Conservation (phyloP, 805 yeast species). For the Metschnikowia continentalis region DNA sequence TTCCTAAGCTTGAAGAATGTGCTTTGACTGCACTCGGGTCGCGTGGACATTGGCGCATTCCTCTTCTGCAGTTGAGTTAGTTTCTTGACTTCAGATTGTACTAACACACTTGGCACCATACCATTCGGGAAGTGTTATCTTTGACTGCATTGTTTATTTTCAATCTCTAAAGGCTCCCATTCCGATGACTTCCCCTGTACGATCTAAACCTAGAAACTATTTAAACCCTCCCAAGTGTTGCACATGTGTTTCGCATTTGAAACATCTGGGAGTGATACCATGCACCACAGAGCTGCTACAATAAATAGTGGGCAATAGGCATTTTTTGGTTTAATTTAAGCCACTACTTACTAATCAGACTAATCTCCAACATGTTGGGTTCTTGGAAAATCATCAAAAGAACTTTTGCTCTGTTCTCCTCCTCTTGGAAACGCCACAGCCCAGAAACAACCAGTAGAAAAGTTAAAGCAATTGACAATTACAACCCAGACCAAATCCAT, state of each 20-base stretch:
- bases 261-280: neutral
- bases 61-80: too few relatives aligned
- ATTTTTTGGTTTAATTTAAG: neutral
- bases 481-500: neutral
- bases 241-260: slow-evolving; percentile 1
- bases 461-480: neutral
- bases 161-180: neutral
- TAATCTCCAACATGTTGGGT: neutral
- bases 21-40: neutral
- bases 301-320: neutral
- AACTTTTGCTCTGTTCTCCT: slow-evolving; percentile 9
- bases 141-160: neutral
- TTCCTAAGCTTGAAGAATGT: neutral
- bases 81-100: neutral
- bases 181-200: neutral
- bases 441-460: neutral
- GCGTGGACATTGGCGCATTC: neutral
- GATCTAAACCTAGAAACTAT: neutral
- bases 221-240: neutral
- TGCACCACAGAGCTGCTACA: neutral
- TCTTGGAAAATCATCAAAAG: slow-evolving; percentile 12
- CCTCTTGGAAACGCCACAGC: neutral
- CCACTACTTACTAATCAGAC: neutral
- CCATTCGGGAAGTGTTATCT: neutral
- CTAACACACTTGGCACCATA: neutral